phyloP scores from a whole-genome alignment of 2,329 filamentous ascomycete genomes.

The Botrytis medusae region DNA sequence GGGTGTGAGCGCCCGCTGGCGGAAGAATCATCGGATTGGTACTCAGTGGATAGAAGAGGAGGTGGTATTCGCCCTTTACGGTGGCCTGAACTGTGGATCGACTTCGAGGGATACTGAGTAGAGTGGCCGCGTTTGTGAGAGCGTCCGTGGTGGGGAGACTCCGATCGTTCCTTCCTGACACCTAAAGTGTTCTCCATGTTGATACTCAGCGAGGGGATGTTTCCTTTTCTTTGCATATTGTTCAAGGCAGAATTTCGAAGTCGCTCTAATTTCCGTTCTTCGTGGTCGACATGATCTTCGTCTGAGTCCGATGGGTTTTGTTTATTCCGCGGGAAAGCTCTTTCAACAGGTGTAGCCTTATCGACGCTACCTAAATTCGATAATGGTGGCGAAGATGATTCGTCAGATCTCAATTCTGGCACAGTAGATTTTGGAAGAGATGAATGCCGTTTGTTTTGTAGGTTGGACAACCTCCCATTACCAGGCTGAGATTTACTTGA shows the following conservation, averaged over 20 bases:
- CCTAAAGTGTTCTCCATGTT: conserved; percentile 17
- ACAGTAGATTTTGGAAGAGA: conserved; percentile 42
- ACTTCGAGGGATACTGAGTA: conserved; percentile 58
- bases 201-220: conserved; percentile 27
- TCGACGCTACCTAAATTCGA: conserved; percentile 28
- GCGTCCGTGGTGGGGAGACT: conserved; percentile 57
- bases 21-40: conserved; percentile 67
- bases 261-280: conserved; percentile 26
- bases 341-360: conserved; percentile 44
- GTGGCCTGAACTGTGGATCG: conserved; percentile 54
- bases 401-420: conserved; percentile 54
- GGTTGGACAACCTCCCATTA: conserved; percentile 48
- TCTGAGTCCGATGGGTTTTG: conserved; percentile 38
- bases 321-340: conserved; percentile 44
- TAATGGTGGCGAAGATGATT: conserved; percentile 36
- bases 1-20: conserved; percentile 59
- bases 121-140: conserved; percentile 64
- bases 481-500: conserved; percentile 13
- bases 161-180: conserved; percentile 45
- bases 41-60: conserved; percentile 60
- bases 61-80: conserved; percentile 64
- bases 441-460: conserved; percentile 40
- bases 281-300: conserved; percentile 35
- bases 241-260: conserved; percentile 35
- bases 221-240: conserved; percentile 30